Base-by-base conservation (phyloP, 2,329 filamentous ascomycete species). In the Colletotrichum falcatum region DNA sequence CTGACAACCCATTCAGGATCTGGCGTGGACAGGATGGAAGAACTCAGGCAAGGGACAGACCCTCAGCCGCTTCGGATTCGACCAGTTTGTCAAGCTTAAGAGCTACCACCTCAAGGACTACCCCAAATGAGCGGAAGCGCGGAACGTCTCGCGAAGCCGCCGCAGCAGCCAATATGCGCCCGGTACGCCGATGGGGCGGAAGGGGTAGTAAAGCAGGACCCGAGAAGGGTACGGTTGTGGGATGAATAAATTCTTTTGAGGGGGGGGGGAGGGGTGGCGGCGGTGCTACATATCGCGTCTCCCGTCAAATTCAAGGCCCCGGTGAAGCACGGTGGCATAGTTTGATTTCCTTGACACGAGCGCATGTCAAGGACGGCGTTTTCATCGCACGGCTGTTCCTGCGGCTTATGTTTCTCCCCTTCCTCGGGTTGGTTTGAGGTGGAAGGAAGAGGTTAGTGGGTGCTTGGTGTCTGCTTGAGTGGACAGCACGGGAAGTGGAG, bases 1-100 rank as follows among this genome's bases (percentile, higher is more conserved):
- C 42, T 70, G 16, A 61, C 39, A 39, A 54, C 54, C 67, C 6
- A 66, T 61, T 46, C 76, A 95, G 93, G 94, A 97, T 81, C 88
- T 97, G 74, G 94, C 94, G n/a, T 97, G 94, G 94, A 96, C 95
- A 2, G 95, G 95, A 14, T 98, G 94, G 94, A 98, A 98, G 85
- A 94, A 97, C 80, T 97, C 94, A 71, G 95, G 95, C 74, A 95
- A 93, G 81, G 95, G 95, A 28, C 92, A 95, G 75, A 98, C 95
- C 12, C 83, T 98, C 76, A 96, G 94, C 83, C 91, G 85, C 76
- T 97, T 95, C 77, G 95, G 95, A 14, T 98, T 97, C 78, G 95
- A 98, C 76, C 94, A 97, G 79, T 98, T 98, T 79, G 92, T 97
- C 78, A 97, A 96, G 87, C 87, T 97, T 77, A 98, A 98, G 90